Evolutionary conservation across 2,329 filamentous ascomycete species (phyloP).

Genomic region (Achaetomium macrosporum): DNA sequence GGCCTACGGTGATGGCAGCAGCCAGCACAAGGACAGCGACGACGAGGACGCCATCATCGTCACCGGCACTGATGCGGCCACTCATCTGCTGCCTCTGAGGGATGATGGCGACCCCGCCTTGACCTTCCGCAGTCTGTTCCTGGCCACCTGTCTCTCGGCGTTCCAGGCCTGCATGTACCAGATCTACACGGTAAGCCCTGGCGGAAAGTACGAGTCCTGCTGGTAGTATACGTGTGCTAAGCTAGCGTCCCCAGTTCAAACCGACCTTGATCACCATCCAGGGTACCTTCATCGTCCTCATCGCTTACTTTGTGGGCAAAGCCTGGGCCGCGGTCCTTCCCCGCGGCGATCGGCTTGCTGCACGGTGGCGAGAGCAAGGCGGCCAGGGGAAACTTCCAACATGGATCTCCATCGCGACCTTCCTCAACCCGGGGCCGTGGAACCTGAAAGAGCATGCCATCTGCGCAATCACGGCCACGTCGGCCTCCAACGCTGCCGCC

Average conservation of each 20-base stretch:
- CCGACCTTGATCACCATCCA: constrained; percentile 42
- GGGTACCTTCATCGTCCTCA: constrained; percentile 52
- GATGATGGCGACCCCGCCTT: constrained; percentile 48
- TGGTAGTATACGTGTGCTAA: background rate
- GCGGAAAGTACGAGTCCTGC: no score
- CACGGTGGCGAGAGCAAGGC: constrained; percentile 39
- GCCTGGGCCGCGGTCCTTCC: constrained; percentile 43
- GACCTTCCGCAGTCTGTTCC: constrained; percentile 47
- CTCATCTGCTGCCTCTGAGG: constrained; percentile 43
- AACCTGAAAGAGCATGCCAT: constrained; percentile 52
- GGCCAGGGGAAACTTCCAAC: constrained; percentile 37
- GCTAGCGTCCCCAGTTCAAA: constrained; percentile 39
- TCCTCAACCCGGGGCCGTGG: constrained; percentile 49
- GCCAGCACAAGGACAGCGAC: constrained; percentile 21
- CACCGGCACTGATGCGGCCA: constrained; percentile 46
- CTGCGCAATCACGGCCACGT: constrained; percentile 48
- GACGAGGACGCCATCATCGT: constrained; percentile 42
- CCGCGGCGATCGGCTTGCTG: constrained; percentile 45
- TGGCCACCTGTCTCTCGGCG: constrained; percentile 43
- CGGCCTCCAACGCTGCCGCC: constrained; percentile 43
- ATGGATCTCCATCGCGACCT: constrained; percentile 36
- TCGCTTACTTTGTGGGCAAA: constrained; percentile 50
- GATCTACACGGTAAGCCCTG: constrained; percentile 45
- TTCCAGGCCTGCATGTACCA: constrained; percentile 52
- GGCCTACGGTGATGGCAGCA: constrained; percentile 15